phyloP scores from a whole-genome alignment of 2,329 filamentous ascomycete species.

The Verticillium dahliae region DNA sequence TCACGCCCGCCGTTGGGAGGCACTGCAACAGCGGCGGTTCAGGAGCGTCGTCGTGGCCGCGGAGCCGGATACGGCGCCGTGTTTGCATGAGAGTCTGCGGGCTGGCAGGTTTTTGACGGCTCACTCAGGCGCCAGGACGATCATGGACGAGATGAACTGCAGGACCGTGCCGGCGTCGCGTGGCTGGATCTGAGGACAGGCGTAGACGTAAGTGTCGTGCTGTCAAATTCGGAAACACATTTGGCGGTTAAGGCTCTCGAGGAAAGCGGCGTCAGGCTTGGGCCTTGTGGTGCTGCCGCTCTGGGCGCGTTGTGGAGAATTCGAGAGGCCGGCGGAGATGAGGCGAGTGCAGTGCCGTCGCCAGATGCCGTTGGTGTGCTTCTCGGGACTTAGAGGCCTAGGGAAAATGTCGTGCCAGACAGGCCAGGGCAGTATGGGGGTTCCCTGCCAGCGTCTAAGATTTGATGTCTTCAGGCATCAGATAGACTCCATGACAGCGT shows the following conservation, averaged over 20 bases:
- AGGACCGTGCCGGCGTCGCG: constrained; percentile 59
- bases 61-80: constrained; percentile 61
- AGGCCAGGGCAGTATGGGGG: background rate
- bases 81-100: constrained; percentile 46
- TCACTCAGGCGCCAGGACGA: constrained; percentile 37
- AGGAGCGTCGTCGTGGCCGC: constrained; percentile 50
- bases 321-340: background rate
- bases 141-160: constrained; percentile 71
- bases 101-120: constrained; percentile 40
- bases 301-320: constrained; percentile 42
- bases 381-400: constrained; percentile 58
- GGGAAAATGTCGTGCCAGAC: constrained; percentile 16
- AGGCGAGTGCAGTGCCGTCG: constrained; percentile 29
- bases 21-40: constrained; percentile 49
- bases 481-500: no score
- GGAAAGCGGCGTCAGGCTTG: constrained; percentile 17
- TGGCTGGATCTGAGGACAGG: constrained; percentile 54
- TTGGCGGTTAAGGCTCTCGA: background rate
- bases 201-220: constrained; percentile 52
- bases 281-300: constrained; percentile 57
- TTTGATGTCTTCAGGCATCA: background rate
- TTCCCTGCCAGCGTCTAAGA: background rate
- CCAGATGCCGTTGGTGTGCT: constrained; percentile 54
- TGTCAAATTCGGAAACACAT: constrained; percentile 59
- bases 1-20: constrained; percentile 61